Base-by-base conservation (phyloP, 192 early-diverging fungal species). In the Chytriomyces hyalinus region DNA sequence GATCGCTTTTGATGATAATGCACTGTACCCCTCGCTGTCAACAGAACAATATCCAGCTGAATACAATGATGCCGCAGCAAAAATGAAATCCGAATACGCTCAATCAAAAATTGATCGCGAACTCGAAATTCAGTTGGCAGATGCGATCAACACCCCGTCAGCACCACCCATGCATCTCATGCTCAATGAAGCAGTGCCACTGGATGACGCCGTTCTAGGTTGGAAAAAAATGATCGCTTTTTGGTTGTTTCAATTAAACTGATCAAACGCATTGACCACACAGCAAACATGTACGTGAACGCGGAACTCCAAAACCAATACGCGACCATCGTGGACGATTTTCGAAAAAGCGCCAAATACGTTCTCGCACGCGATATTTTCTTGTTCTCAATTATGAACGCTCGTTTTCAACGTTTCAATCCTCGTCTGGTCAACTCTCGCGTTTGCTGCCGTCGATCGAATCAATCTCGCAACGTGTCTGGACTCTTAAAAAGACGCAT, bases 401-500 rank as follows among this genome's bases (percentile, higher is more conserved):
- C 0, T 64, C 78, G 13, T 70, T 74, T 24, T 57, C 62, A 5
- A 62, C 13, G 1, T 17, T 43, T 44, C 49, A 70, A 61, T 6
- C 22, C 22, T 65, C 78, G 22, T 46, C 13, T 15, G 49, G 26
- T 6, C 51, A 67, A 49, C 20, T 79, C 24, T 47, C 66, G n/a
- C 17, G 43, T 11, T 11, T 67, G 24, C 17, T 10, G 20, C 10
- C 71, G 15, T 70, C 59, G 1, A 66, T 66, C 11, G 48, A 59
- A 15, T 67, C 63, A 13, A 45, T 74, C 26, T 44, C 65, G 6
- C 17, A 24, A 13, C 49, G 60, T 44, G 61, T 79, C 15, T 79
- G 78, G 78, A 79, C 70, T n/a, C 11, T 79, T 22, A 68, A 74
- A 44, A 79, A 79, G 50, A 76, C 65, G 20, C 26, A 70, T 10